These are phyloP conservation scores for Agarophyton chilense DNA, from an alignment of 23 red algal species.

Conservation along the genomic window DNA sequence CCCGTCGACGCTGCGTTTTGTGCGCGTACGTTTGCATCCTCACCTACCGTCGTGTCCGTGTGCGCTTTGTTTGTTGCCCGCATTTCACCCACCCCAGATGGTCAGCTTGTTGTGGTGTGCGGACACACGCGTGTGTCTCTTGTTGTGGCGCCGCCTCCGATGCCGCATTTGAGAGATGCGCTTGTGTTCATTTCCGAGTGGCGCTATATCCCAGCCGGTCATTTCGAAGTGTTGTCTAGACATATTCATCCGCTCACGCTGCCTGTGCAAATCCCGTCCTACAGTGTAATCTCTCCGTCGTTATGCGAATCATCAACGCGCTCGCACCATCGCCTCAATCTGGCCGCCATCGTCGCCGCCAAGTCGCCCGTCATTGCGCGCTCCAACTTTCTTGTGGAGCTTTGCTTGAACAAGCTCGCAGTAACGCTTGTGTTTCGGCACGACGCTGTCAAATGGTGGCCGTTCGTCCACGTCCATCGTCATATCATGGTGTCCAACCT, in stretches of 20 bases:
- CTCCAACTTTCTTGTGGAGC: background rate
- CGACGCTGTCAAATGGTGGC: constrained; percentile 15
- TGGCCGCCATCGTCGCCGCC: background rate
- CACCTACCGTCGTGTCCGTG: background rate
- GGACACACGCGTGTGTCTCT: background rate
- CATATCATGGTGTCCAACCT: constrained; percentile 18
- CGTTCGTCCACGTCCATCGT: background rate
- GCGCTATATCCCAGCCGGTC: constrained; percentile 1
- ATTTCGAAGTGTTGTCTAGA: background rate
- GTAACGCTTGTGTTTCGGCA: background rate
- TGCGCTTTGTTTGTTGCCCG: background rate
- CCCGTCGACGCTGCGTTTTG: background rate
- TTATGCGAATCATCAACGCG: background rate
- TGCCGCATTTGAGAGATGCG: background rate
- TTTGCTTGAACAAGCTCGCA: background rate
- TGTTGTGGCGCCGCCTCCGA: background rate
- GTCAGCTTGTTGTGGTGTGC: background rate
- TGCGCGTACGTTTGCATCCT: background rate
- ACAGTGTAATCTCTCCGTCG: background rate
- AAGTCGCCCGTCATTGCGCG: background rate
- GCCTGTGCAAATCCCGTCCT: background rate
- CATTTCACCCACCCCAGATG: background rate
- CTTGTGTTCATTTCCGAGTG: constrained; percentile 22
- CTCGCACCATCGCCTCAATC: background rate
- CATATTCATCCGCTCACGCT: background rate